These are phyloP conservation scores for Salvia rosmarinus DNA, from an alignment of 257 asterid species.

Conservation along the genomic window DNA sequence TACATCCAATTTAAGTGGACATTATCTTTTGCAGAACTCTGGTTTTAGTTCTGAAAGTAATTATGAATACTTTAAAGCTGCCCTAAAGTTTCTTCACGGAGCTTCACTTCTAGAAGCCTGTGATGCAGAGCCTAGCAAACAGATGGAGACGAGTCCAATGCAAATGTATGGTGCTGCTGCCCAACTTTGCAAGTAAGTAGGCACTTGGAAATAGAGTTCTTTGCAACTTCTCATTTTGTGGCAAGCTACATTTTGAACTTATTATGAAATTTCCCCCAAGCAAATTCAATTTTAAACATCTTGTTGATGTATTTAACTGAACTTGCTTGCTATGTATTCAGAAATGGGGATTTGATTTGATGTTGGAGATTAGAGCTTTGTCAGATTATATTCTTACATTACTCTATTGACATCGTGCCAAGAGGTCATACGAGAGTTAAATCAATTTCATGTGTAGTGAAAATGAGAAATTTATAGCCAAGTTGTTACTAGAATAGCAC, in stretches of 20 bases:
- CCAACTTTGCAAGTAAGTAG: slow-evolving; percentile 79
- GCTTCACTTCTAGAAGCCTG: slow-evolving; percentile 81
- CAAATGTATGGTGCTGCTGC: slow-evolving; percentile 72
- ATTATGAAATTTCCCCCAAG: background rate
- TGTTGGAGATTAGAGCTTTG: background rate
- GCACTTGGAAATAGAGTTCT: slow-evolving; percentile 24
- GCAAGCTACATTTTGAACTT: background rate
- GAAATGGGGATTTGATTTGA: background rate
- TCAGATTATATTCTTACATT: background rate
- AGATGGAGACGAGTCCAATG: slow-evolving; percentile 60
- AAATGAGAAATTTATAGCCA: background rate
- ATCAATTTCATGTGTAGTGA: slow-evolving; percentile 14
- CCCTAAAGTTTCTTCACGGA: slow-evolving; percentile 76
- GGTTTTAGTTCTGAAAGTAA: slow-evolving; percentile 80
- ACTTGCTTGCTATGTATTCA: slow-evolving; percentile 5
- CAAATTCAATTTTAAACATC: background rate
- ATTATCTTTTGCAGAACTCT: slow-evolving; percentile 57
- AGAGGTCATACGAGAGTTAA: background rate
- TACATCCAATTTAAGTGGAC: slow-evolving; percentile 28
- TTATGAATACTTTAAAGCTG: slow-evolving; percentile 76
- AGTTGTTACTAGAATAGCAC: slow-evolving; percentile 2
- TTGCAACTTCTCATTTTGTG: slow-evolving; percentile 19
- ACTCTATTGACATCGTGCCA: background rate
- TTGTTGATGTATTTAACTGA: background rate
- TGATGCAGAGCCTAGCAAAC: slow-evolving; percentile 53